A percentile compares a stretch with the other conserved stretches of the same genome.
Evolutionary conservation across 2,329 filamentous ascomycete genomes (phyloP).

Genomic region (Alternaria brassicae): DNA sequence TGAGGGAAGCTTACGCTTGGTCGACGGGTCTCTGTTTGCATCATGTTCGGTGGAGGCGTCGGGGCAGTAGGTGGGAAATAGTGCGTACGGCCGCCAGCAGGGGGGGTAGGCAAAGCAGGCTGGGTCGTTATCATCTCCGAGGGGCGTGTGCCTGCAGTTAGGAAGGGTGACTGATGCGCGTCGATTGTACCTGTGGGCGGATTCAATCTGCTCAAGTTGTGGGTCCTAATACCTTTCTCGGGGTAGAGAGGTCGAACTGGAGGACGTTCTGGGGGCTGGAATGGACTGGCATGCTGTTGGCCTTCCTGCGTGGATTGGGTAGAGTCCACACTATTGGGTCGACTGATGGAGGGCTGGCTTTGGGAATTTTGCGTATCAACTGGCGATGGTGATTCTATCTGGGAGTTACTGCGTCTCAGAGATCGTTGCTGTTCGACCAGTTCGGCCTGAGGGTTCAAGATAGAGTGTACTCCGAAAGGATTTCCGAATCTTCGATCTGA

Average conservation of each 20-base stretch:
- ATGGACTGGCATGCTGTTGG: constrained; percentile 29
- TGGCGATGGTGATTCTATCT: constrained; percentile 53
- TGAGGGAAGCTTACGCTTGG: constrained; percentile 50
- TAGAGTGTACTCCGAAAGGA: constrained; percentile 54
- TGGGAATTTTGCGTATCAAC: constrained; percentile 47
- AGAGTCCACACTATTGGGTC: constrained; percentile 46
- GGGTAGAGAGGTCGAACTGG: constrained; percentile 61
- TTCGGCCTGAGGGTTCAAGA: constrained; percentile 55
- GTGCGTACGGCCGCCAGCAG: constrained; percentile 46
- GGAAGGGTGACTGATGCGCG: constrained; percentile 58
- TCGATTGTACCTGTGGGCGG: constrained; percentile 56
- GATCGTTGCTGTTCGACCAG: constrained; percentile 38
- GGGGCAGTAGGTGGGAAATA: constrained; percentile 47
- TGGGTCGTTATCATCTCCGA: constrained; percentile 55
- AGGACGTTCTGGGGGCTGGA: constrained; percentile 35
- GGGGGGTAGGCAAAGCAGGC: constrained; percentile 57
- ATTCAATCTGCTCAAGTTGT: constrained; percentile 57
- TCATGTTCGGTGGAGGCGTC: constrained; percentile 40
- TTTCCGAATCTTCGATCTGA: constrained; percentile 42
- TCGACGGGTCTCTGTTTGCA: constrained; percentile 36
- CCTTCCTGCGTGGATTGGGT: constrained; percentile 40
- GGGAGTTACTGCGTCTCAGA: constrained; percentile 52
- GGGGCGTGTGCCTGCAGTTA: constrained; percentile 51
- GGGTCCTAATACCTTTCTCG: constrained; percentile 62
- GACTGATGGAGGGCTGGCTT: constrained; percentile 46